Percentiles rank a stretch among this genome's conserved stretches.
These are phyloP conservation scores for Nicotiana paniculata DNA, from an alignment of 257 asterid species.

Conservation along the genomic window DNA sequence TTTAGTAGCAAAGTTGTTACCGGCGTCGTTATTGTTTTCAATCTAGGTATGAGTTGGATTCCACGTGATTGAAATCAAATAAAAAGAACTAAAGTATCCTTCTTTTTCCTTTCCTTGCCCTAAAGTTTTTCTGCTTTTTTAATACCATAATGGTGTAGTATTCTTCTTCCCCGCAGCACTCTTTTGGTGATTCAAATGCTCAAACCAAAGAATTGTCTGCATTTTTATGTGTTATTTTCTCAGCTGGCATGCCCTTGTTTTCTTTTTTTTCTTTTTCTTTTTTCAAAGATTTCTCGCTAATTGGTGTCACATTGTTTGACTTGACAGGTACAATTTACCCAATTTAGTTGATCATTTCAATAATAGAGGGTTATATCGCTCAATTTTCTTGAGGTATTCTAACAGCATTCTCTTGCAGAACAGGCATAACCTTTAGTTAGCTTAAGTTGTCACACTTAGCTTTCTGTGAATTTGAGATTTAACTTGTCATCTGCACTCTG, in stretches of 20 bases:
- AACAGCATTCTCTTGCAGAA: constrained; percentile 2
- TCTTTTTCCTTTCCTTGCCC: neutral
- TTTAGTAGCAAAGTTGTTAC: neutral
- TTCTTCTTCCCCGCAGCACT: neutral
- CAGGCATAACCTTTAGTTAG: neutral
- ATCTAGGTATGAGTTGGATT: neutral
- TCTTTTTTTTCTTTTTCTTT: neutral
- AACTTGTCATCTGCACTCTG: constrained; percentile 27
- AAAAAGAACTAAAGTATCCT: neutral
- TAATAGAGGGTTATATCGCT: constrained; percentile 84
- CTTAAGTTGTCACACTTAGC: neutral
- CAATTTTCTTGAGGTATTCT: constrained; percentile 75
- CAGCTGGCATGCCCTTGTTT: neutral
- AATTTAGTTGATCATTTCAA: constrained; percentile 88
- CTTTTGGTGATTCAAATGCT: neutral
- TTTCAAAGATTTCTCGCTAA: neutral
- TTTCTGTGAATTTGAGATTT: constrained; percentile 3
- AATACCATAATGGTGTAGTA: neutral
- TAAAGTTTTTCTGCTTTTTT: neutral
- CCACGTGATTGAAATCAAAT: neutral
- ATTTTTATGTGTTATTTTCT: neutral
- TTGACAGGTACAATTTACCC: constrained; percentile 67
- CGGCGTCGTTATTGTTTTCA: neutral
- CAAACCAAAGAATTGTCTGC: neutral
- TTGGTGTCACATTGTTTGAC: neutral